Percentiles rank a stretch among this genome's conserved stretches.
Conservation (phyloP, 306 rosid species). For the Dalbergia oliveri region DNA sequence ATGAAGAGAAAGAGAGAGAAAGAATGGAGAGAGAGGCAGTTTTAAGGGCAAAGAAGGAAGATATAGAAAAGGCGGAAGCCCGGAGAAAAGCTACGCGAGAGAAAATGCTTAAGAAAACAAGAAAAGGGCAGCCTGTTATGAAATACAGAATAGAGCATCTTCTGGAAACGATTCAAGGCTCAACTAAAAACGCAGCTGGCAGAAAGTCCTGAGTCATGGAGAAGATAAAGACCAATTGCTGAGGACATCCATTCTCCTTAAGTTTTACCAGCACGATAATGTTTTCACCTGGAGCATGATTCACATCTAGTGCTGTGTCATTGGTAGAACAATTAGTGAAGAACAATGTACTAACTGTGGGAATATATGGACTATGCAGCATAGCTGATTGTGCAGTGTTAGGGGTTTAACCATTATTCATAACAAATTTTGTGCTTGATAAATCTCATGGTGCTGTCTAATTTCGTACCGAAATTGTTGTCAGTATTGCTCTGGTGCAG, state of each 20-base stretch:
- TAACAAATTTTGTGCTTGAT: conserved; percentile 31
- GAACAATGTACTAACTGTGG: conserved; percentile 12
- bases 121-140: conserved; percentile 88
- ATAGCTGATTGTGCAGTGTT: neutral
- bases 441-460: conserved; percentile 26
- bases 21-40: conserved; percentile 72
- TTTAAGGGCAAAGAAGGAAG: conserved; percentile 62
- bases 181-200: conserved; percentile 42
- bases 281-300: neutral
- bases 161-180: conserved; percentile 73
- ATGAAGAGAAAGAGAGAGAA: conserved; percentile 68
- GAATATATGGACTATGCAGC: neutral
- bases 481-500: neutral
- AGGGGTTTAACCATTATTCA: neutral
- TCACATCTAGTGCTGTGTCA: neutral
- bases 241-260: neutral
- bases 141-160: conserved; percentile 83
- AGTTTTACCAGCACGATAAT: neutral
- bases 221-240: neutral
- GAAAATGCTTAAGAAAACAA: conserved; percentile 77
- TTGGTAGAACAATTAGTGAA: neutral
- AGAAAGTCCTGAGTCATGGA: conserved; percentile 29
- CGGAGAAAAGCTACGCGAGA: conserved; percentile 66
- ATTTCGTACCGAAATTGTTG: conserved; percentile 10
- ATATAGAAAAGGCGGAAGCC: conserved; percentile 62